phyloP scores from a whole-genome alignment of 208 protist species.

The Phytomonas serpens region DNA sequence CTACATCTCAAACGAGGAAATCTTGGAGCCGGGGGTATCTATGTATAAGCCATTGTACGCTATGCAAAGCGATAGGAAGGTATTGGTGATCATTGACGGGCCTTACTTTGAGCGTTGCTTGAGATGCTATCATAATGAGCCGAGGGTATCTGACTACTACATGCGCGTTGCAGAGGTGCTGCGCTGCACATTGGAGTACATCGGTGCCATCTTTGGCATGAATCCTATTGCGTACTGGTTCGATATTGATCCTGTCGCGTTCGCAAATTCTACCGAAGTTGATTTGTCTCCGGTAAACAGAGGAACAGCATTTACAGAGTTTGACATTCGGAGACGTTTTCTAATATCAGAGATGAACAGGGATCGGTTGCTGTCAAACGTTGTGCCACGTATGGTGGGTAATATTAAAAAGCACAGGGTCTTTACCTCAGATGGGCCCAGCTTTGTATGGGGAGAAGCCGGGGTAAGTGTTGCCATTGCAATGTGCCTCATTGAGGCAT shows the following conservation, averaged over 20 bases:
- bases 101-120: constrained; percentile 83
- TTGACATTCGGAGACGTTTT: constrained; percentile 37
- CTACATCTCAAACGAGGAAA: not conserved
- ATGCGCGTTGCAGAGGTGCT: constrained; percentile 34
- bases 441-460: constrained; percentile 78
- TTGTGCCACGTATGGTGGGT: constrained; percentile 72
- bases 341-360: constrained; percentile 81
- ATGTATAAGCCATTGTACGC: constrained; percentile 26
- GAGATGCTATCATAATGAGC: constrained; percentile 15
- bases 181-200: constrained; percentile 56
- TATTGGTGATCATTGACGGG: constrained; percentile 77
- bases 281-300: constrained; percentile 61
- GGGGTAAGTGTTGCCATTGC: constrained; percentile 80
- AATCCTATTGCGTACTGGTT: constrained; percentile 78
- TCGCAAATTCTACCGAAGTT: constrained; percentile 71
- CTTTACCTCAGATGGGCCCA: constrained; percentile 62
- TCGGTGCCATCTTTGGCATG: constrained; percentile 74
- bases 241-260: constrained; percentile 68
- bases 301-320: constrained; percentile 45
- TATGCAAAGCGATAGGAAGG: constrained; percentile 28
- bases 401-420: constrained; percentile 73
- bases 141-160: constrained; percentile 46
- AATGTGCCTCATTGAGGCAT: constrained; percentile 70
- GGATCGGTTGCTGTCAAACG: constrained; percentile 51
- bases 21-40: not conserved